Evolutionary conservation across 441 rosid species (phyloP).

Genomic region (Erodium moschatum): DNA sequence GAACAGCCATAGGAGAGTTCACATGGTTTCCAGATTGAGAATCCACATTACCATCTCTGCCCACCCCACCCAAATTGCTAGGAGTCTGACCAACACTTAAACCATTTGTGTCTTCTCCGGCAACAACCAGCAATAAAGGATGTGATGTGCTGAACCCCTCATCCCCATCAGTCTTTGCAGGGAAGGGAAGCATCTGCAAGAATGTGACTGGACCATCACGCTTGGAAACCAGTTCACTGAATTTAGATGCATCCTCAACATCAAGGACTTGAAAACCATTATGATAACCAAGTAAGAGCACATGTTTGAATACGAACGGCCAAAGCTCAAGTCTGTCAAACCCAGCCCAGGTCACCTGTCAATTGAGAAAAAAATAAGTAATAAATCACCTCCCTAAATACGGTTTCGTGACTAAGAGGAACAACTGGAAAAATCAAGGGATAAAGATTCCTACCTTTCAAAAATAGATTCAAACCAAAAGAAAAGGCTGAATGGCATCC

Average conservation of each 20-base stretch:
- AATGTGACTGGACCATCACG: constrained; percentile 79
- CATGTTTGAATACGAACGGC: constrained; percentile 48
- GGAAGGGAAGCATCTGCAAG: constrained; percentile 81
- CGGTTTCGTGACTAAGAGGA: background rate
- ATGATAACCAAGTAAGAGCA: constrained; percentile 77
- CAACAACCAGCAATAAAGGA: constrained; percentile 81
- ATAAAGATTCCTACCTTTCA: constrained; percentile 3
- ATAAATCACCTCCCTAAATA: constrained; percentile 6
- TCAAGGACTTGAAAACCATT: constrained; percentile 95
- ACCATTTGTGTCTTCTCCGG: constrained; percentile 57
- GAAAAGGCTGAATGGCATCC: too few species aligned
- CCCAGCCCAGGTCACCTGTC: constrained; percentile 86
- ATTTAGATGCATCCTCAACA: constrained; percentile 66
- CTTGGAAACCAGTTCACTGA: constrained; percentile 69
- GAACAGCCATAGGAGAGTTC: constrained; percentile 55
- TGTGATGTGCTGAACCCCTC: constrained; percentile 73
- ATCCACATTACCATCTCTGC: constrained; percentile 53
- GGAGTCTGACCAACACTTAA: constrained; percentile 25
- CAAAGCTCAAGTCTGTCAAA: constrained; percentile 69
- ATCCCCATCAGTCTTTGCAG: constrained; percentile 42
- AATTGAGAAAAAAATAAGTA: constrained; percentile 24
- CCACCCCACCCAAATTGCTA: constrained; percentile 34
- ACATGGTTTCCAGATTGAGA: constrained; percentile 37
- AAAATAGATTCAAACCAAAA: too few species aligned
- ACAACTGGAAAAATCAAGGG: constrained; percentile 12